Conservation (phyloP, 2,329 filamentous ascomycete species). For the Colletotrichum sp. region DNA sequence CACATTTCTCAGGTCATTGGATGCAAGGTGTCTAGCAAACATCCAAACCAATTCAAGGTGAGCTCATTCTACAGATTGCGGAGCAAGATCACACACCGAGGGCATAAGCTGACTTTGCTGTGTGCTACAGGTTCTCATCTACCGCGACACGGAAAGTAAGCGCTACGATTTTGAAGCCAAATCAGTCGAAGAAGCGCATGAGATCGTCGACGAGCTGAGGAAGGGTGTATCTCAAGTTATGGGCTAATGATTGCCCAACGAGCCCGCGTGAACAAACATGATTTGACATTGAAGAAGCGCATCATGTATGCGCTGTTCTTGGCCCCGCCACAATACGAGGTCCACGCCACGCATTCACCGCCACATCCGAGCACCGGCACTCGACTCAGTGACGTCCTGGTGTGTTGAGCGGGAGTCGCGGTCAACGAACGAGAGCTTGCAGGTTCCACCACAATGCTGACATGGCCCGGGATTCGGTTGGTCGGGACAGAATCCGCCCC, state of each 20-base stretch:
- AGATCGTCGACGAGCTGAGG: slow-evolving; percentile 80
- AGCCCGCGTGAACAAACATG: neutral
- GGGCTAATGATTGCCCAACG: neutral
- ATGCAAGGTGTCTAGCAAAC: slow-evolving; percentile 80
- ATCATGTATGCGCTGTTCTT: neutral
- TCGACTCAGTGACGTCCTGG: neutral
- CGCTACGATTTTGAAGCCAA: slow-evolving; percentile 86
- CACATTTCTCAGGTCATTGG: slow-evolving; percentile 84
- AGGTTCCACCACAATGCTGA: neutral
- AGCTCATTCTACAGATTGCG: slow-evolving; percentile 23
- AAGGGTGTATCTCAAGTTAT: slow-evolving; percentile 60
- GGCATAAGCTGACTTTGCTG: neutral
- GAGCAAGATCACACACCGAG: neutral
- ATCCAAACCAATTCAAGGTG: slow-evolving; percentile 82
- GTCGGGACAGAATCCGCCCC: neutral
- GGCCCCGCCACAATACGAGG: neutral
- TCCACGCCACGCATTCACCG: slow-evolving; percentile 12
- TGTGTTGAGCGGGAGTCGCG: neutral
- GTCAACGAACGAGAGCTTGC: neutral
- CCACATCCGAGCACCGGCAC: neutral
- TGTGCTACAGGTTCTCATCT: slow-evolving; percentile 65
- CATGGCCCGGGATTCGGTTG: slow-evolving; percentile 1
- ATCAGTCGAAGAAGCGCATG: slow-evolving; percentile 72
- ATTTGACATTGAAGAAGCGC: neutral
- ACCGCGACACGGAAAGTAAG: slow-evolving; percentile 77